Base-by-base conservation (phyloP, 2,329 filamentous ascomycete genomes). In the Metarhizium robertsii region DNA sequence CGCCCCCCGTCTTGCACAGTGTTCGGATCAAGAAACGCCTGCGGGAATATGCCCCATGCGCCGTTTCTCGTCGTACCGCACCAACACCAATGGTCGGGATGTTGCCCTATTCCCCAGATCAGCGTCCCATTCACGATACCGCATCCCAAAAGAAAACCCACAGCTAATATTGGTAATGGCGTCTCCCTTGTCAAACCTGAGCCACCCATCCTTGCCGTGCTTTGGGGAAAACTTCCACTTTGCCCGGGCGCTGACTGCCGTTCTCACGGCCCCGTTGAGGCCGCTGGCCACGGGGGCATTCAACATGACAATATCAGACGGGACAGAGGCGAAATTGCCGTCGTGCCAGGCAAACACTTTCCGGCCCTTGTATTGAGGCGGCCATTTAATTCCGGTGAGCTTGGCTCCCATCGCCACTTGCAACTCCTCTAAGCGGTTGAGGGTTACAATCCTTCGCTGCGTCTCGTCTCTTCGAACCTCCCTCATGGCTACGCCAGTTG, bases 111-210 rank as follows among this genome's bases (percentile, higher is more conserved):
- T 11, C 13, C 8, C 30, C 38, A 20, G 13, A 55, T 62, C 43
- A 62, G 53, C 36, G 5, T 7, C n/a, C 10, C n/a, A 47, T 40
- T 25, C 4, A 29, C 16, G 14, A 13, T 18, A 45, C 25, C 20
- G 13, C 18, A n/a, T 3, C 2, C 2, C 6, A 5, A 5, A 2
- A 16, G 4, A 20, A 3, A 7, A 73, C 77, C 72, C 64, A 78
- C 78, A 81, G 51, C 69, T 71, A 34, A 81, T 89, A 69, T 85
- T 89, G 59, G 77, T 82, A 16, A 87, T 85, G 2, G 77, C 75
- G 58, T 88, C 85, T n/a, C 81, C 82, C 64, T 85, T 86, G 38
- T 85, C 83, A 62, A 88, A 81, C 59, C 71, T 75, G 16, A 83
- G 69, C 80, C 80, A 83, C 11, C 71, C 71, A 18, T 67, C 69